Evolutionary conservation across 257 asterid genomes (phyloP), one percentile per base, ranked within the genome.

Genomic region (Fraxinus anomala): DNA sequence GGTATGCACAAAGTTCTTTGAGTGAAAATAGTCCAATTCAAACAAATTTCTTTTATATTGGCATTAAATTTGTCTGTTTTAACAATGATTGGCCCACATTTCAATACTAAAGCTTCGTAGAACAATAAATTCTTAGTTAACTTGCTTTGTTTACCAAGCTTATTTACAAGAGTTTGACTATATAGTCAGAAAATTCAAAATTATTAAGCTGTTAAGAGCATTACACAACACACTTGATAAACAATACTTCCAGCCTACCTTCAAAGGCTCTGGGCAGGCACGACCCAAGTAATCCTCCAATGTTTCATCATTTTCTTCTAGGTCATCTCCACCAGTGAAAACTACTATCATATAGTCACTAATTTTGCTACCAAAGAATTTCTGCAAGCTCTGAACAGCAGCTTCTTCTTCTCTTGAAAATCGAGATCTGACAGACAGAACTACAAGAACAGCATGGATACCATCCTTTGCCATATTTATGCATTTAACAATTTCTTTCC

Each of bases 381-480:
- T 81, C 36, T 80, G 77, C 85, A 94, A 80, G 84, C 95, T 88
- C 83, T 77, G 78, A 42, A 94, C 76, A 19, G 90, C 96, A 80
- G 91, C 88, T 80, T 84, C 90, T 80, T 91, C 97, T 85, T 94
- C 97, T 78, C 87, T 80, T 3, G 97, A 81, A 80, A 92, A 89
- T 21, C 97, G 97, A 77, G 86, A 80, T 78, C 96, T 87, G 14
- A 90, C 83, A 0, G 98, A 92, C 6, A 94, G 80, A 76, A 92
- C 97, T n/a, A 94, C 85, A 69, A 92, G 93, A 76, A 92, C 86
- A 19, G 95, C 96, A 85, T 94, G 95, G 82, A 94, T 92, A 30
- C 99, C 99, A 81, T 94, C 96, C 84, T 90, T 92, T 36, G 97
- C 98, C 97, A 94, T 83, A 61, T 69, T 71, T 71, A 94, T 88